Evolutionary conservation across 352 stramenopile species (phyloP), one percentile per base, ranked within the genome.

Genomic region (Thalassiosira mediterranea): DNA sequence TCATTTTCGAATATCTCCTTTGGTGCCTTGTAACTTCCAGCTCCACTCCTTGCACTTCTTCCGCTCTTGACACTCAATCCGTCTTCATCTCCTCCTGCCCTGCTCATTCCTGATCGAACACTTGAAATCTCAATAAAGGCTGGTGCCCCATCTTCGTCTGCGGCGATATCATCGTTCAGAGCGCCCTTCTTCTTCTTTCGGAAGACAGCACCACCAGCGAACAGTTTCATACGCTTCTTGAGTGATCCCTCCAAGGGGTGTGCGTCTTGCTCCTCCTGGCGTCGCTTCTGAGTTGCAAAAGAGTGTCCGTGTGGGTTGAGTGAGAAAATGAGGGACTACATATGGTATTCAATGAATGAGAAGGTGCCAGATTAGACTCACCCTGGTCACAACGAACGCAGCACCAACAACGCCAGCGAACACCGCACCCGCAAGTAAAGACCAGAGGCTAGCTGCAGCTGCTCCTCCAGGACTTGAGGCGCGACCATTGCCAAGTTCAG

Each of bases 221-320:
- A 69, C 7, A 69, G 49, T 23, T 58, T 56, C 60, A 69, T 69
- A n/a, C 60, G 60, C 23, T 69, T 69, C 17, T 69, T 69, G 44
- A 69, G 60, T 13, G 60, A 69, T 17, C 60, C 60, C 42, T 69
- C 60, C 19, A 69, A 29, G 1, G 60, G 60, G 26, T 69, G 60
- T 31, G 15, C 32, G 19, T 57, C 46, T 1, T 69, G 23, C 17
- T 60, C 19, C 26, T 69, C 23, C 46, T 56, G 26, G 19, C 60
- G 60, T 58, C 44, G 19, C 59, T 68, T 68, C 59, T 68, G 59
- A 29, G 19, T 4, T 60, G 17, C 4, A 15, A 56, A 4, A 56
- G 29, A 28, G 4, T 8, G 34, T 56, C 54, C n/a, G n/a, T n/a
- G n/a, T n/a, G n/a, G n/a, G n/a, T n/a, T n/a, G n/a, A n/a, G n/a